Percentiles rank a stretch among this genome's conserved stretches.
phyloP scores from a whole-genome alignment of 2,329 filamentous ascomycete species.

The Neofusicoccum cordaticola region DNA sequence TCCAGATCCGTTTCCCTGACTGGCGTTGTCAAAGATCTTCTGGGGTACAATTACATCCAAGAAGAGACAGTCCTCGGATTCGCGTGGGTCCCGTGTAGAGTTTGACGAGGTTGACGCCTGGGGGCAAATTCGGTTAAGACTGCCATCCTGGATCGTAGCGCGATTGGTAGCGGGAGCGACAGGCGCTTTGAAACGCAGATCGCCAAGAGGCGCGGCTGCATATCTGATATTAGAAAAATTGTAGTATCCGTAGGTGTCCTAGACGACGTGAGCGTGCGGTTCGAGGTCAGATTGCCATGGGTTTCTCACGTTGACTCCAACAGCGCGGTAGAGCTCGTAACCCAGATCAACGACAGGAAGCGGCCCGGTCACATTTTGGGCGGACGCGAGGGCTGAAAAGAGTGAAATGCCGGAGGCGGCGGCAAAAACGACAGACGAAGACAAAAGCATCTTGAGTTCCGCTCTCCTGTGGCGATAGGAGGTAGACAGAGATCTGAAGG shows the following conservation, averaged over 20 bases:
- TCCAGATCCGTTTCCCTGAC: constrained; percentile 21
- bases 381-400: neutral
- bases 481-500: too few species aligned
- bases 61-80: constrained; percentile 39
- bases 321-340: constrained; percentile 52
- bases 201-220: constrained; percentile 52
- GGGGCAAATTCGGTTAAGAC: constrained; percentile 21
- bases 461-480: too few species aligned
- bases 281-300: constrained; percentile 8
- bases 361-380: neutral
- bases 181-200: constrained; percentile 52
- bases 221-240: constrained; percentile 59
- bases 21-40: constrained; percentile 29
- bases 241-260: constrained; percentile 37
- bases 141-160: constrained; percentile 45
- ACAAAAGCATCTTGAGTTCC: neutral
- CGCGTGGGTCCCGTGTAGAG: constrained; percentile 10
- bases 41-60: constrained; percentile 39
- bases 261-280: constrained; percentile 27
- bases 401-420: neutral
- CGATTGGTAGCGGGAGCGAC: constrained; percentile 44
- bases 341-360: constrained; percentile 53
- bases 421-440: neutral
- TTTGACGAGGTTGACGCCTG: neutral
- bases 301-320: constrained; percentile 41